Evolutionary conservation across 2,329 filamentous ascomycete species (phyloP).

Genomic region (Alternaria burnsii): DNA sequence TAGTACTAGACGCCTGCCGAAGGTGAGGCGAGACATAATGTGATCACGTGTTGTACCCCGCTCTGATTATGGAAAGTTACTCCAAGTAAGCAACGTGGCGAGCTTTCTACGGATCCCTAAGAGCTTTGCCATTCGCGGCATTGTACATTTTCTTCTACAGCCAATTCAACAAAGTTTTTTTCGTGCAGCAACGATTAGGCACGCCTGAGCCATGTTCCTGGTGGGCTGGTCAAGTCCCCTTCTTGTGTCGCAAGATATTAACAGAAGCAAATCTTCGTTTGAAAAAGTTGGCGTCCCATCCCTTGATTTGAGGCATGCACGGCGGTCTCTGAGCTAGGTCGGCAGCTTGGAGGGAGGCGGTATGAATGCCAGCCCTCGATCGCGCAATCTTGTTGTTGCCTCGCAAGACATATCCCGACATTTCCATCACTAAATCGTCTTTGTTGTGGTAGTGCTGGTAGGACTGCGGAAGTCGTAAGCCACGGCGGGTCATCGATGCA

Average conservation of each 20-base stretch:
- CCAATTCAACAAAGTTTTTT: not conserved
- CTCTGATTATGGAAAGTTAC: not conserved
- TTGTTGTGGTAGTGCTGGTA: not conserved
- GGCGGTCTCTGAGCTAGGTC: not conserved
- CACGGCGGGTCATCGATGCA: too few relatives aligned
- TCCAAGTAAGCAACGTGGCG: not conserved
- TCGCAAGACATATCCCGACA: not conserved
- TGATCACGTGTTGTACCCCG: constrained; percentile 26
- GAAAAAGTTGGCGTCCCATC: not conserved
- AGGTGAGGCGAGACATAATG: not conserved
- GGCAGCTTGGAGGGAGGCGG: not conserved
- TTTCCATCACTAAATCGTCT: not conserved
- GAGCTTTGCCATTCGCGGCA: not conserved
- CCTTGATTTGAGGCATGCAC: not conserved
- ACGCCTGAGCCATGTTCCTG: not conserved
- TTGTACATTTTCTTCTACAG: not conserved
- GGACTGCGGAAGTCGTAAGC: too few relatives aligned
- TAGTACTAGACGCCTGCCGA: constrained; percentile 22
- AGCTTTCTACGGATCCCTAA: not conserved
- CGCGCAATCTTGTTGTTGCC: not conserved
- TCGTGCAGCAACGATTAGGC: not conserved
- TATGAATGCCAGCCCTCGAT: not conserved
- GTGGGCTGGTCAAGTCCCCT: not conserved
- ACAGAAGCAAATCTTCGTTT: not conserved
- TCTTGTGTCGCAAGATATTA: too few relatives aligned